A percentile compares a stretch with the other conserved stretches of the same genome.
phyloP scores from a whole-genome alignment of 257 asterid genomes.

The Eustoma russellianum region DNA sequence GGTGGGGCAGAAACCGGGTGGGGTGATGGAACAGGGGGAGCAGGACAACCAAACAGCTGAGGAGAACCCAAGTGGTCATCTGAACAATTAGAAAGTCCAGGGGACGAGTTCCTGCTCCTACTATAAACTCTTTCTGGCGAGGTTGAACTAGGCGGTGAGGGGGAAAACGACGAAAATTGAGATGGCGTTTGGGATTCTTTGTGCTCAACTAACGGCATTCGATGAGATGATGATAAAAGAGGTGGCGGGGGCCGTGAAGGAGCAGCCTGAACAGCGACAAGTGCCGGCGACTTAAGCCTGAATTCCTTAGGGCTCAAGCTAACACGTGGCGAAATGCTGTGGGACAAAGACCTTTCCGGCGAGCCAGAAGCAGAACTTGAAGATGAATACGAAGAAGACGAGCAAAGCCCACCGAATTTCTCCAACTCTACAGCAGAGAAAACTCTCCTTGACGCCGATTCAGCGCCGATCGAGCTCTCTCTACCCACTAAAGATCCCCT shows the following conservation, averaged over 20 bases:
- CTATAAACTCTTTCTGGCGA: conserved; percentile 52
- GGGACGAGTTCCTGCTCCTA: conserved; percentile 58
- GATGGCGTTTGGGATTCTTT: conserved; percentile 22
- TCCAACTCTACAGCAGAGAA: conserved; percentile 42
- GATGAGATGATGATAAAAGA: not conserved
- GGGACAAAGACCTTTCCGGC: conserved; percentile 69
- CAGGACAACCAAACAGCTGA: conserved; percentile 3
- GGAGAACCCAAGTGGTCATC: conserved; percentile 24
- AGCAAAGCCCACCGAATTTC: conserved; percentile 38
- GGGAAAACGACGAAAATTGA: conserved; percentile 13
- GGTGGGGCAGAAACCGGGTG: conserved; percentile 22
- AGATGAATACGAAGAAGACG: conserved; percentile 56
- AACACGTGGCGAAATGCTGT: conserved; percentile 66
- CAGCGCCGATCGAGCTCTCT: conserved; percentile 50
- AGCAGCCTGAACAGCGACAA: conserved; percentile 53
- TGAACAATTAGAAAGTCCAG: conserved; percentile 17
- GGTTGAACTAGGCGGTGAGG: conserved; percentile 57
- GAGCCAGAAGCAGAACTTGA: conserved; percentile 69
- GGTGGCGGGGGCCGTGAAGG: conserved; percentile 20
- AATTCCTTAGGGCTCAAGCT: conserved; percentile 56
- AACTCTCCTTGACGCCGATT: conserved; percentile 62
- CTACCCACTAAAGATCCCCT: conserved; percentile 57
- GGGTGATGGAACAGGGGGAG: conserved; percentile 18
- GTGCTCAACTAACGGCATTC: conserved; percentile 4
- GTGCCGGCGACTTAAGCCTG: conserved; percentile 73